Conservation (phyloP, 139 green algal genomes). For the Chlorella sorokiniana region DNA sequence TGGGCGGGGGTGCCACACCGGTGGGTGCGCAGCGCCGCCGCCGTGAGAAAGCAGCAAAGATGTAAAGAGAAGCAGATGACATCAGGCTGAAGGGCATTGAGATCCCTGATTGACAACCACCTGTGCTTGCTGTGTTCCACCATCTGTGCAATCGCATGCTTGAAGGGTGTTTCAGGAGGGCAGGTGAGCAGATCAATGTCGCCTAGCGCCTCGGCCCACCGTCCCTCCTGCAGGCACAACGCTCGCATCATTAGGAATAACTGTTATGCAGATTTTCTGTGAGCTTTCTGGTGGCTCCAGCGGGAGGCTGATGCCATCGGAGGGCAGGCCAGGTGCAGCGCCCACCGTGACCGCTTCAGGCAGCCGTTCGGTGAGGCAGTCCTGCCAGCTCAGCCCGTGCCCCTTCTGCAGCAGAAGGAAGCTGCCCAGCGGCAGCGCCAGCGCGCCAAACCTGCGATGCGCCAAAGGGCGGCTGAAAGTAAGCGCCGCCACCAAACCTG, state of each 20-base stretch:
- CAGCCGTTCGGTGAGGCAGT: conserved; percentile 28
- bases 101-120: not conserved
- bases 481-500: not conserved
- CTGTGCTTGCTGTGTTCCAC: conserved; percentile 39
- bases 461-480: too few species aligned
- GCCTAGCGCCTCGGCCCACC: conserved; percentile 23
- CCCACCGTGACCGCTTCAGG: conserved; percentile 25
- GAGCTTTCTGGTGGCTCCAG: too few species aligned
- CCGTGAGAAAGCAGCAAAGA: too few species aligned
- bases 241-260: too few species aligned
- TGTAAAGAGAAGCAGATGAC: too few species aligned
- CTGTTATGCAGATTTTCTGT: too few species aligned
- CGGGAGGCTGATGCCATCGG: not conserved
- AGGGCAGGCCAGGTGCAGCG: not conserved
- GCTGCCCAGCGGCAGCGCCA: conserved; percentile 40
- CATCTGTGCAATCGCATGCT: conserved; percentile 11
- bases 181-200: conserved; percentile 3
- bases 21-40: too few species aligned
- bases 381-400: conserved; percentile 20
- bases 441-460: conserved; percentile 43
- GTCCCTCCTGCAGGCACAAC: conserved; percentile 39
- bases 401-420: conserved; percentile 33
- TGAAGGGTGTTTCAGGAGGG: not conserved
- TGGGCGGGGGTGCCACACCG: too few species aligned
- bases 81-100: not conserved